Base-by-base conservation (phyloP, 139 green algal species). In the Chlorella vulgaris region DNA sequence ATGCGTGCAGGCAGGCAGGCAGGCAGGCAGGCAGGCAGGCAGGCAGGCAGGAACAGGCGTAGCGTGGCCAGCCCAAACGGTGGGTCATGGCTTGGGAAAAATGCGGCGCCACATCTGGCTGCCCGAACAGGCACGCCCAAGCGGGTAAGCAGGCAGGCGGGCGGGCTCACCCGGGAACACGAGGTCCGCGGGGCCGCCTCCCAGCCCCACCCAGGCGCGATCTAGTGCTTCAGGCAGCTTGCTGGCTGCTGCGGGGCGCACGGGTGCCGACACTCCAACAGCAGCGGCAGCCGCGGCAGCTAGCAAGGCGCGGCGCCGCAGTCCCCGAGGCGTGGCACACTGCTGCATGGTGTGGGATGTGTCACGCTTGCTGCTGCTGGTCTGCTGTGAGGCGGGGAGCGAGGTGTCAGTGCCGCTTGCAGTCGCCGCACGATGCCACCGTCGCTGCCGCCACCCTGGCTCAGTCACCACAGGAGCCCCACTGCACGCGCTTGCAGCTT, bases 121-220 rank as follows among this genome's bases (percentile, higher is more conserved):
- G n/a, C n/a, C n/a, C n/a, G n/a, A 58, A 65, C 55, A 65, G n/a
- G 18, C 22, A 31, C 5, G 15, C 47, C 47, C 55, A 65, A n/a
- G 22, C 55, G 8, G 15, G 18, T n/a, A 65, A 28, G 21, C 28
- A 15, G 55, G 55, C 21, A n/a, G 18, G 18, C 22, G 8, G 22
- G 47, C 10, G 5, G 55, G 8, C 47, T 7, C 33, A 50, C 73
- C 73, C 68, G 73, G 76, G 43, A 92, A 94, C 19, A 81, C 73
- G 5, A 94, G 78, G 71, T 94, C 91, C 38, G 86, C 36, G 5
- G 90, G 89, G n/a, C 89, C 91, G 4, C 90, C 90, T 2, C 91
- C 91, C 31, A 94, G 68, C 0, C 61, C 79, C 29, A 86, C 80
- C 91, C 91, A 94, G 0, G 85, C 81, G 31, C 69, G 62, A 55